Percentiles rank a stretch among this genome's conserved stretches.
phyloP scores from a whole-genome alignment of 495 filamentous ascomycete species.

The Platismatia glauca region DNA sequence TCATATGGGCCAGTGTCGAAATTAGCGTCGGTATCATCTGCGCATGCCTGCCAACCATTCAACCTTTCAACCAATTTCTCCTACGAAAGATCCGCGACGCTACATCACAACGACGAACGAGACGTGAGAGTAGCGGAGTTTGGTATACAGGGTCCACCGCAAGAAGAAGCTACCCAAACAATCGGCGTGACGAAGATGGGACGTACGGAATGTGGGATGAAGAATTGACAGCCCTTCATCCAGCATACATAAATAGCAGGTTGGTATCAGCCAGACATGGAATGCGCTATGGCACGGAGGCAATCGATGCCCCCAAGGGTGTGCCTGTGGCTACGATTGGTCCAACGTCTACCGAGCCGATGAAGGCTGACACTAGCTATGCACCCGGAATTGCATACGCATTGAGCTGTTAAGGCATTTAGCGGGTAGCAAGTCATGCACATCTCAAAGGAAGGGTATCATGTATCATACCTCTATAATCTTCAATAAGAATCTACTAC shows the following conservation, averaged over 20 bases:
- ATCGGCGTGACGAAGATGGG: background rate
- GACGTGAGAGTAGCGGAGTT: background rate
- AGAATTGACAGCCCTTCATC: background rate
- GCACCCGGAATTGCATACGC: background rate
- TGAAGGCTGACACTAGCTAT: background rate
- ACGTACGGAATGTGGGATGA: background rate
- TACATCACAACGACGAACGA: background rate
- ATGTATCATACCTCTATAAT: too few relatives aligned
- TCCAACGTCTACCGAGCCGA: background rate
- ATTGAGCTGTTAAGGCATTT: background rate
- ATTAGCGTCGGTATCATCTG: background rate
- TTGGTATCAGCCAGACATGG: background rate
- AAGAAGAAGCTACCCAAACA: background rate
- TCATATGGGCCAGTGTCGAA: background rate
- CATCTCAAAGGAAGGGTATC: too few relatives aligned
- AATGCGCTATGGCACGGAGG: background rate
- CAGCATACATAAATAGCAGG: background rate
- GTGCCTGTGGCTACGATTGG: background rate
- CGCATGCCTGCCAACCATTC: background rate
- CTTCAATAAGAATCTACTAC: too few relatives aligned
- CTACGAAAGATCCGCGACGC: background rate
- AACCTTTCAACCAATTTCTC: background rate
- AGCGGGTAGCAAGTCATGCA: background rate
- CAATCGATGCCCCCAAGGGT: background rate
- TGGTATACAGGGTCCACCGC: background rate